phyloP scores from a whole-genome alignment of 164 flowering plant species.

The Berberis vulgaris region DNA sequence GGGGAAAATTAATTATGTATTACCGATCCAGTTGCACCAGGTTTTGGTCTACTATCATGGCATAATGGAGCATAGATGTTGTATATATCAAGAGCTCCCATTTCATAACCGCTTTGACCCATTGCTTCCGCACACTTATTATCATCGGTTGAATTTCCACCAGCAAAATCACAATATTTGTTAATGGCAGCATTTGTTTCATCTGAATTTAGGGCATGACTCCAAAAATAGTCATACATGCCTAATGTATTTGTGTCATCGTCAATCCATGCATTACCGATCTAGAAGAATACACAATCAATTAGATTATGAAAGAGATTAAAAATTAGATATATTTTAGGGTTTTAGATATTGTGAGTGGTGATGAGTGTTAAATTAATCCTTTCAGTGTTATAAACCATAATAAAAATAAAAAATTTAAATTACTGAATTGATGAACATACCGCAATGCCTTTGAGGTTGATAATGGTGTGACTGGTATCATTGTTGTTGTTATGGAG shows the following conservation, averaged over 20 bases:
- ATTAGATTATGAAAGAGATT: neutral
- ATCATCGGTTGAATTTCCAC: neutral
- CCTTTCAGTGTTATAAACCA: neutral
- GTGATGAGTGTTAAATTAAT: neutral
- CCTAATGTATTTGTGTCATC: constrained; percentile 17
- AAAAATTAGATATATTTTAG: neutral
- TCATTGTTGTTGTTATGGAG: constrained; percentile 20
- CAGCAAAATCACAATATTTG: constrained; percentile 17
- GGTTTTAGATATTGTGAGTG: neutral
- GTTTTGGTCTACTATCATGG: neutral
- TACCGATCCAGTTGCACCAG: constrained; percentile 17
- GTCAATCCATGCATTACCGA: constrained; percentile 39
- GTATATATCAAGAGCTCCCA: constrained; percentile 19
- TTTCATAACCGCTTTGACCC: neutral
- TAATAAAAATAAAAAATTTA: neutral
- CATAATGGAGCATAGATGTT: constrained; percentile 43
- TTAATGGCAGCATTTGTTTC: constrained; percentile 17
- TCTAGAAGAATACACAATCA: constrained; percentile 8
- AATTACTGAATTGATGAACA: constrained; percentile 8
- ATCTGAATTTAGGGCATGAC: constrained; percentile 41
- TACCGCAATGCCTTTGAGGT: constrained; percentile 21
- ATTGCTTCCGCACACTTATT: neutral
- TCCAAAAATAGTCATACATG: constrained; percentile 24
- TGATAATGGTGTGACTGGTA: constrained; percentile 21
- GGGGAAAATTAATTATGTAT: neutral